Base-by-base conservation (phyloP, 129 eudicot species). In the Artemisia annua region DNA sequence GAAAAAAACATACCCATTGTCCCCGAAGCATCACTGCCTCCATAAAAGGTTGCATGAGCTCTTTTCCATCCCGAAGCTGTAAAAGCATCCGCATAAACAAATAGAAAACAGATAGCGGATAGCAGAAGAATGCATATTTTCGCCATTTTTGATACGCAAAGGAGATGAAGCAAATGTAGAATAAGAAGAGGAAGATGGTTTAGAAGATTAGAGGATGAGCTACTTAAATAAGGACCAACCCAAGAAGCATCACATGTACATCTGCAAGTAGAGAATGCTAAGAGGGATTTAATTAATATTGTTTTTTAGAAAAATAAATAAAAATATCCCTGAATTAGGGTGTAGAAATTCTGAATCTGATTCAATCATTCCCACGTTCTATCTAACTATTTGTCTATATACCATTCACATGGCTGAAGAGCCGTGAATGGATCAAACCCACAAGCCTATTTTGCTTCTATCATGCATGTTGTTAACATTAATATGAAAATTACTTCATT, bases 21-120 rank as follows among this genome's bases (percentile, higher is more conserved):
- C 26, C 97, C 99, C 0, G 97, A 94, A 80, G 96, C 97, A 65
- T 94, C 99, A 32, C 93, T 76, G 50, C 93, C 93, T 66, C 99
- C 99, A 76, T 94, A 94, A 83, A 90, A 94, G 6, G 99, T 94
- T 5, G 99, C 99, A 81, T 87, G 96, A 46, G 81, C 99, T 49
- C 15, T 79, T 12, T 22, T 57, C 91, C 89, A 94, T 19, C 80
- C 79, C 1, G 97, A 86, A 69, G 99, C 85, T 18, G 67, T 76
- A 46, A 86, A 84, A 39, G 87, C 97, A 26, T 81, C 24, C 53
- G 55, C 87, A 73, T 66, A 67, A 43, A 58, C 55, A 11, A 78
- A 14, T 11, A 84, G 70, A 63, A 48, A 77, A 58, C 78, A 79
- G 5, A 85, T 59, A 55, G 75, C 12, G 2, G 73, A 24, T 6